phyloP scores from a whole-genome alignment of 202 grass and related monocot species.

The Eragrostis tef region DNA sequence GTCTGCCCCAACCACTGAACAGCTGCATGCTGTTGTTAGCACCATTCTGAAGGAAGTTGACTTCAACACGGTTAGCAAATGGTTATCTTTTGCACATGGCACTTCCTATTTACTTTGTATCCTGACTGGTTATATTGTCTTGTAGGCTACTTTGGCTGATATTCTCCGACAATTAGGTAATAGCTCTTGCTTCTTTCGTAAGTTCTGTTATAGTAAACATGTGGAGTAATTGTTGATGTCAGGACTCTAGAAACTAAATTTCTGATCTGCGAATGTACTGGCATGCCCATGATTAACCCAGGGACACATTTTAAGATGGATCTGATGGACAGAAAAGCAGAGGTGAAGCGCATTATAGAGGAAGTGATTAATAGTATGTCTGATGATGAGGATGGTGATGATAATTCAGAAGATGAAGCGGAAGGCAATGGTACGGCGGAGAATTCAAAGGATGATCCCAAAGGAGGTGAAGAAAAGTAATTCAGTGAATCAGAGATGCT shows the following conservation, averaged over 20 bases:
- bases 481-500: background rate
- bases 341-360: slow-evolving; percentile 93
- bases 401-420: slow-evolving; percentile 51
- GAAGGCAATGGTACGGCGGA: slow-evolving; percentile 39
- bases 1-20: slow-evolving; percentile 62
- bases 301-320: slow-evolving; percentile 81
- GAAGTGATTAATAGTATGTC: slow-evolving; percentile 98
- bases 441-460: slow-evolving; percentile 47
- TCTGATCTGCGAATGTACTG: slow-evolving; percentile 8
- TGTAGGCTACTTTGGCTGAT: slow-evolving; percentile 92
- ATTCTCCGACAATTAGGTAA: slow-evolving; percentile 95
- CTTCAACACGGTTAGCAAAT: slow-evolving; percentile 82
- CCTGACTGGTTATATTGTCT: slow-evolving; percentile 28
- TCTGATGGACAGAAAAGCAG: slow-evolving; percentile 94
- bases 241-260: background rate
- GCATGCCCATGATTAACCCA: slow-evolving; percentile 37
- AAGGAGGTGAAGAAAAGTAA: slow-evolving; percentile 52
- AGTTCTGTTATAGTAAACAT: background rate
- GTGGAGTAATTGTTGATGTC: background rate
- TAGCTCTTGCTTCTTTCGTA: background rate
- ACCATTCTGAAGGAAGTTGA: slow-evolving; percentile 98
- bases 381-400: slow-evolving; percentile 71
- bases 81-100: slow-evolving; percentile 1
- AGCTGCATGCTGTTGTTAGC: slow-evolving; percentile 81
- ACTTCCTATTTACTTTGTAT: background rate